Evolutionary conservation across 805 yeast genomes (phyloP).

Genomic region (Metschnikowia borealis): DNA sequence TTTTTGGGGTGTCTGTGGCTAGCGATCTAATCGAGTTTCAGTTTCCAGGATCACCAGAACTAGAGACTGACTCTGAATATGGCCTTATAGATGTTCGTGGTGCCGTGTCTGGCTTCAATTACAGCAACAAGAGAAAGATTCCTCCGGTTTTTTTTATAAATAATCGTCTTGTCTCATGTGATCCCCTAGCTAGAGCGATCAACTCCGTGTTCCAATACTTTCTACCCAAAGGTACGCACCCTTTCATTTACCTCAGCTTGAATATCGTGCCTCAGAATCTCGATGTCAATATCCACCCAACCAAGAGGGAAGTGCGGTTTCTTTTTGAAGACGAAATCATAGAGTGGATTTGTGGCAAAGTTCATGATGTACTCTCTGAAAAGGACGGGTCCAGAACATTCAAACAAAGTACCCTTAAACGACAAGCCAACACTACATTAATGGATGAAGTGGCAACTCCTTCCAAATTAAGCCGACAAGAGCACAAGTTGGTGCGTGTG

Average conservation of each 20-base stretch:
- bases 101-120: conserved; percentile 68
- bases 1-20: conserved; percentile 70
- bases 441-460: conserved; percentile 11
- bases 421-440: conserved; percentile 7
- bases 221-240: conserved; percentile 70
- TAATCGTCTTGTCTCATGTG: conserved; percentile 76
- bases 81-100: conserved; percentile 60
- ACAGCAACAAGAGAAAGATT: conserved; percentile 56
- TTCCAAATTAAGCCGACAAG: conserved; percentile 44
- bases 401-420: conserved; percentile 49
- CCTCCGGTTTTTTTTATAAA: conserved; percentile 82
- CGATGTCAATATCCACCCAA: conserved; percentile 95
- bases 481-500: conserved; percentile 66
- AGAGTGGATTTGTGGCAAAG: conserved; percentile 46
- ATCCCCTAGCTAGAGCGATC: conserved; percentile 70
- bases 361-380: conserved; percentile 49
- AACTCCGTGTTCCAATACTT: conserved; percentile 56
- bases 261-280: conserved; percentile 62
- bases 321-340: conserved; percentile 83
- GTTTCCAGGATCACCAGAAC: conserved; percentile 11
- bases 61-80: conserved; percentile 11
- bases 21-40: conserved; percentile 54
- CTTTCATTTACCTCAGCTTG: conserved; percentile 76
- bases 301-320: conserved; percentile 87
- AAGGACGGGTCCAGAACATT: conserved; percentile 69